Evolutionary conservation across 495 filamentous ascomycete species (phyloP).

Genomic region (Daldinia grandis): DNA sequence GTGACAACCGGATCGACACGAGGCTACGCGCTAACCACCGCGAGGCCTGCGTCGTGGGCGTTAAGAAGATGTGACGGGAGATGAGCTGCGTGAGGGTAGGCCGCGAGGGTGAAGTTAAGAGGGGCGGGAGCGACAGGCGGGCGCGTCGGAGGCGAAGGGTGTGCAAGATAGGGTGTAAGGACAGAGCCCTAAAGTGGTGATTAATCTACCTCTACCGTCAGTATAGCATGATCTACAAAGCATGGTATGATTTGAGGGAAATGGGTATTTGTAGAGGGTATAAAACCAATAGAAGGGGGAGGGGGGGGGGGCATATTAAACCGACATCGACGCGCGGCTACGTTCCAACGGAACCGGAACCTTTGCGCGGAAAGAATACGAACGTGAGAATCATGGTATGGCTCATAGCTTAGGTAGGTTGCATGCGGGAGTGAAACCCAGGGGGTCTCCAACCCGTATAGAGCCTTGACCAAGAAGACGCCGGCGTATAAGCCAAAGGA

Average conservation of each 20-base stretch:
- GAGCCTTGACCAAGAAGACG: conserved; percentile 18
- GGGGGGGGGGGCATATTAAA: conserved; percentile 25
- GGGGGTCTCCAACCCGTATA: conserved; percentile 8
- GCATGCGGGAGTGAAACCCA: conserved; percentile 29
- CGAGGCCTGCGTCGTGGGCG: conserved; percentile 62
- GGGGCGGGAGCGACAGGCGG: conserved; percentile 56
- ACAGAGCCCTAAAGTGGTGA: conserved; percentile 63
- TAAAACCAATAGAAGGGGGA: conserved; percentile 1
- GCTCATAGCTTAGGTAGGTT: conserved; percentile 38
- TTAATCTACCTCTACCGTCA: conserved; percentile 54
- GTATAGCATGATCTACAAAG: conserved; percentile 24
- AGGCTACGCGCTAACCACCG: conserved; percentile 61
- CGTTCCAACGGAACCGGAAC: conserved; percentile 13
- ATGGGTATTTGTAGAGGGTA: conserved; percentile 12
- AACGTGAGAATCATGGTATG: conserved; percentile 37
- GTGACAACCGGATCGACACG: conserved; percentile 58
- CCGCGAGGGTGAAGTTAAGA: conserved; percentile 58
- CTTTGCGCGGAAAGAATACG: conserved; percentile 16
- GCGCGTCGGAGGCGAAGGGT: conserved; percentile 61
- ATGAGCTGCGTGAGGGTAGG: conserved; percentile 63
- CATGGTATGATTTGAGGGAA: conserved; percentile 14
- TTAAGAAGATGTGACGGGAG: conserved; percentile 65
- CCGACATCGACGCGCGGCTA: conserved; percentile 19
- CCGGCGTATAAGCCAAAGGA: conserved; percentile 15
- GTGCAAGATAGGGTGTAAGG: conserved; percentile 64